phyloP scores from a whole-genome alignment of 2,329 filamentous ascomycete species.

The Trichophyton simii region DNA sequence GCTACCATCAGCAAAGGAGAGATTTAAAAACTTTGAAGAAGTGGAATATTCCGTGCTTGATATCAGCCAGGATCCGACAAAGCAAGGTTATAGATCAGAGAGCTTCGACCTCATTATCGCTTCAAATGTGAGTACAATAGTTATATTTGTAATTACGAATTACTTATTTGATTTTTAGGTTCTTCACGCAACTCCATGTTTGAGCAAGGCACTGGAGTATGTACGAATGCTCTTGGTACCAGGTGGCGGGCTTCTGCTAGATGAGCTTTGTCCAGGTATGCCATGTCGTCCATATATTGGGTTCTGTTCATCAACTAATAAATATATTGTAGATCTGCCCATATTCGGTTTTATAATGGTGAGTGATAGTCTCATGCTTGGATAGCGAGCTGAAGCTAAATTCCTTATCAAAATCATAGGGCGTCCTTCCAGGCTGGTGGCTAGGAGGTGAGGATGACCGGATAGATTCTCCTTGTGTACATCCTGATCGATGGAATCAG shows the following conservation, averaged over 20 bases:
- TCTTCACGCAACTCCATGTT: not conserved
- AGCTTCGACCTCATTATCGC: not conserved
- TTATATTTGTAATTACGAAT: no score
- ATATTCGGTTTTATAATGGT: not conserved
- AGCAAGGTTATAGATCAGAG: not conserved
- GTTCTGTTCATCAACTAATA: no score
- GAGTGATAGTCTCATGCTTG: no score
- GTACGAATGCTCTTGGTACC: not conserved
- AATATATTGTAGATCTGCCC: not conserved
- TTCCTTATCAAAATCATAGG: not conserved
- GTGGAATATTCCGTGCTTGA: not conserved
- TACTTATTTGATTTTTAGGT: no score
- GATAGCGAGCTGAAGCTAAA: not conserved
- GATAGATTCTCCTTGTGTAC: no score
- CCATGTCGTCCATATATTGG: no score
- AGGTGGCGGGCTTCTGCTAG: not conserved
- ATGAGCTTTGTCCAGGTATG: not conserved
- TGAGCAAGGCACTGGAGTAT: not conserved
- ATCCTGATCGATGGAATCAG: slow-evolving; percentile 3
- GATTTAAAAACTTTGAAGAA: not conserved
- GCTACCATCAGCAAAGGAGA: not conserved
- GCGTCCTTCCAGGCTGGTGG: slow-evolving; percentile 10
- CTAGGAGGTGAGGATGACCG: slow-evolving; percentile 2
- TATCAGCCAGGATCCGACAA: not conserved
- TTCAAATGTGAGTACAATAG: not conserved